Conservation (phyloP, 225 moss, liverwort and hornwort genomes). For the Pleurozium schreberi region DNA sequence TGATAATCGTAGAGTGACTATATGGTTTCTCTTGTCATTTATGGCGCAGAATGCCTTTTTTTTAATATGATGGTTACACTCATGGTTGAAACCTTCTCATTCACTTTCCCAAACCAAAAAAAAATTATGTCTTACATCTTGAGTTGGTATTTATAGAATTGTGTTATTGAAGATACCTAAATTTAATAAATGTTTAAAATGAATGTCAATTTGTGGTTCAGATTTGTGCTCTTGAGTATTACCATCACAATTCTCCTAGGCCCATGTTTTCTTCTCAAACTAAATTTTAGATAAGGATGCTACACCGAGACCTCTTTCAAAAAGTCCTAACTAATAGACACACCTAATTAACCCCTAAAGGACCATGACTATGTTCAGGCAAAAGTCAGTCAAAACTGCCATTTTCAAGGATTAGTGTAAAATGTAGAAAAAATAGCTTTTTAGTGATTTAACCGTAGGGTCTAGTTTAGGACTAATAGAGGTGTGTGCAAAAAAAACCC, state of each 20-base stretch:
- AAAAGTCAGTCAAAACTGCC: too few relatives aligned
- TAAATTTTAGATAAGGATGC: not conserved
- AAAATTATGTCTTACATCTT: too few relatives aligned
- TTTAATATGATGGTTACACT: not conserved
- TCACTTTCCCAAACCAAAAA: not conserved
- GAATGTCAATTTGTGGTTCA: not conserved
- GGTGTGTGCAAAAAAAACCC: too few relatives aligned
- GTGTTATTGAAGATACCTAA: not conserved
- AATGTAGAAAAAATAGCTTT: too few relatives aligned
- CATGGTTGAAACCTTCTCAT: not conserved
- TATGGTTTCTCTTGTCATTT: not conserved
- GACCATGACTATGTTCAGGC: too few relatives aligned
- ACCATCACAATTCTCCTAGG: not conserved
- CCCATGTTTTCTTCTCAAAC: not conserved
- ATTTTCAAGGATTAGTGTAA: too few relatives aligned
- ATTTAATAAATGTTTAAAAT: not conserved
- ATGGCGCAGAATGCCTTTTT: not conserved
- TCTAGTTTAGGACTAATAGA: too few relatives aligned
- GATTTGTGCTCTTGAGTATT: not conserved
- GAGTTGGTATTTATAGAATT: too few relatives aligned
- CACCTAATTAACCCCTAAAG: too few relatives aligned
- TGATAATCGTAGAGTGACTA: not conserved
- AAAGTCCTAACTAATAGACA: too few relatives aligned
- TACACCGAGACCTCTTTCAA: too few relatives aligned
- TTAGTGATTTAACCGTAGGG: too few relatives aligned